Evolutionary conservation across 805 yeast species (phyloP).

Genomic region (Yamadazyma scolyti): DNA sequence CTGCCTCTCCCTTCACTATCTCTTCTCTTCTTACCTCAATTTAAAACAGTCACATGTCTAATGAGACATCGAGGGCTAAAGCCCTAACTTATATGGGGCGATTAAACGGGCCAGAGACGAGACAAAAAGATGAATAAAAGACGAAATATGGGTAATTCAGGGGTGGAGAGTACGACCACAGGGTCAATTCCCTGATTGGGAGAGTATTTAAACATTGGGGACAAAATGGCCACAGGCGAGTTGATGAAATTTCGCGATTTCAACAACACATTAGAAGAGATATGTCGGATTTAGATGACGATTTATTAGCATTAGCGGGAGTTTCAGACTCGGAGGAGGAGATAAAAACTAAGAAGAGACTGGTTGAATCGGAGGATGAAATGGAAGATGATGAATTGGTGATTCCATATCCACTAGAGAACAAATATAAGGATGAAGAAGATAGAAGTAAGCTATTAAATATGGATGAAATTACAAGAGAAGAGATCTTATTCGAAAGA

Average conservation of each 20-base stretch:
- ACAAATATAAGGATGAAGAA: conserved; percentile 77
- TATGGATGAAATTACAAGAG: conserved; percentile 91
- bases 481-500: conserved; percentile 86
- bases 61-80: too few species aligned
- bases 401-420: conserved; percentile 92
- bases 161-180: too few species aligned
- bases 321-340: conserved; percentile 23
- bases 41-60: too few species aligned
- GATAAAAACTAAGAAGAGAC: conserved; percentile 25
- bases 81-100: too few species aligned
- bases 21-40: too few species aligned
- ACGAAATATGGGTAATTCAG: too few species aligned
- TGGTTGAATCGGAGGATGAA: conserved; percentile 11
- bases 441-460: conserved; percentile 65
- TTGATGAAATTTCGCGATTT: neutral
- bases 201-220: too few species aligned
- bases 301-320: conserved; percentile 93
- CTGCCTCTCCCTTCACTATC: too few species aligned
- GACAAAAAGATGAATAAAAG: too few species aligned
- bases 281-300: conserved; percentile 90
- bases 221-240: neutral
- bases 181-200: too few species aligned
- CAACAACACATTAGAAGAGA: too few species aligned
- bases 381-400: conserved; percentile 33
- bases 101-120: too few species aligned